Conservation (phyloP, 352 stramenopile genomes). For the Phytopythium montanum region DNA sequence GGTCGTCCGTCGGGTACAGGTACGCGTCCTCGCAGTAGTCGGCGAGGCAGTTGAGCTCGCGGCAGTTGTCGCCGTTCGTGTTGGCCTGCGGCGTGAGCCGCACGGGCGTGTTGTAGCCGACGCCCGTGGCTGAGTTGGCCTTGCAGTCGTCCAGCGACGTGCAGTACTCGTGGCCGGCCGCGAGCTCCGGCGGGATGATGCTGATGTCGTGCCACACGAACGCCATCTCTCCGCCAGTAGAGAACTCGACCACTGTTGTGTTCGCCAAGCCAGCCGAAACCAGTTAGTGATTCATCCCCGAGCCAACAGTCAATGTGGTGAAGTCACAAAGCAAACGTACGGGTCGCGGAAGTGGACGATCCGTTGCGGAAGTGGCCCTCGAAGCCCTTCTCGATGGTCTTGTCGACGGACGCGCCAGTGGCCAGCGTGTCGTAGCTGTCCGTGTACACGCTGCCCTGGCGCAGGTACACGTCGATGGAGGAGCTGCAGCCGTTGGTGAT, state of each 20-base stretch:
- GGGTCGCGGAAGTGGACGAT: conserved; percentile 44
- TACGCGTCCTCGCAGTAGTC: conserved; percentile 69
- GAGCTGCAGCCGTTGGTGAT: conserved; percentile 57
- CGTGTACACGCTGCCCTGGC: conserved; percentile 43
- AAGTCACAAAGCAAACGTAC: conserved; percentile 14
- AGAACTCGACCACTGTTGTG: conserved; percentile 52
- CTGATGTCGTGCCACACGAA: conserved; percentile 70
- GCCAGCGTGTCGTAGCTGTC: conserved; percentile 39
- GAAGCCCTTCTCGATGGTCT: conserved; percentile 52
- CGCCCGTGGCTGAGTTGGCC: conserved; percentile 40
- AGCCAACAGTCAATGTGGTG: neutral
- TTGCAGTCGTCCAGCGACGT: conserved; percentile 62
- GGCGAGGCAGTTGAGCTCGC: conserved; percentile 45
- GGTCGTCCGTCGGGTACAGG: conserved; percentile 62
- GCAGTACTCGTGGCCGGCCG: conserved; percentile 60
- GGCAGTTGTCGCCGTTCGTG: conserved; percentile 56
- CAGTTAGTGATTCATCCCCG: neutral
- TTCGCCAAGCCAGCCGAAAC: no score
- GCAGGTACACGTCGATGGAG: conserved; percentile 54
- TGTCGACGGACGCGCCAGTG: conserved; percentile 28
- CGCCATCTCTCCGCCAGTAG: conserved; percentile 50
- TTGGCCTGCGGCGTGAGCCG: conserved; percentile 51
- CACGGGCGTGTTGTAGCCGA: conserved; percentile 70
- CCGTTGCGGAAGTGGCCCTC: conserved; percentile 72
- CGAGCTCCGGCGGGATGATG: conserved; percentile 57